Evolutionary conservation across 257 asterid species (phyloP).

Genomic region (Cordia subcordata): DNA sequence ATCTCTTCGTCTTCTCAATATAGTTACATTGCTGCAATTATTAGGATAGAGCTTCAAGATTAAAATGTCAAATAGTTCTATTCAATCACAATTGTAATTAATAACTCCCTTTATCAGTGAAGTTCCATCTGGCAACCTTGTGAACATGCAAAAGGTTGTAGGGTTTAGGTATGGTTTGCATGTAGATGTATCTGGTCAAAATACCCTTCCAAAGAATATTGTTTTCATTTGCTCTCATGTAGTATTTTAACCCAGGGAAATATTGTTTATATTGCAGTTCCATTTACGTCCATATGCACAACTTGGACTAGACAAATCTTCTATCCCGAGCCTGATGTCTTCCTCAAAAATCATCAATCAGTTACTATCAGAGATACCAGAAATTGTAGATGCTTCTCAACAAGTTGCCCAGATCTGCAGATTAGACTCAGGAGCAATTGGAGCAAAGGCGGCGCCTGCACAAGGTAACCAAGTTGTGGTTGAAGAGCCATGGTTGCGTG

Average conservation of each 20-base stretch:
- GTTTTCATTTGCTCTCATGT: neutral
- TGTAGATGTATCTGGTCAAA: neutral
- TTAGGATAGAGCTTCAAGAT: no score
- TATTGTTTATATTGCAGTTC: conserved; percentile 47
- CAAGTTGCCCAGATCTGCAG: conserved; percentile 43
- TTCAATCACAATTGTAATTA: no score
- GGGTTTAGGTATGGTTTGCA: neutral
- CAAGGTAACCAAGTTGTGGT: conserved; percentile 20
- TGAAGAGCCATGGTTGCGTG: conserved; percentile 79
- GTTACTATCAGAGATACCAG: conserved; percentile 73
- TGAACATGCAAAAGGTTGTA: neutral
- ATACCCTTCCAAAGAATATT: neutral
- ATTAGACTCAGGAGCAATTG: conserved; percentile 14
- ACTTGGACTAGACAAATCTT: conserved; percentile 77
- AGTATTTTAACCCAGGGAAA: conserved; percentile 2
- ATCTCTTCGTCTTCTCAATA: neutral
- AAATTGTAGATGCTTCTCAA: conserved; percentile 55
- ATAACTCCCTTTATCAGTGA: neutral
- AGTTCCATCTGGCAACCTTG: neutral
- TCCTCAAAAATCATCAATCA: conserved; percentile 54
- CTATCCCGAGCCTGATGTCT: conserved; percentile 53
- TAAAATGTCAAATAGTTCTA: no score
- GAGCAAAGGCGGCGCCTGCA: neutral
- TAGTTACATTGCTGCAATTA: no score
- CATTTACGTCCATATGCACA: conserved; percentile 73